phyloP scores from a whole-genome alignment of 345 rosid genomes.

The Populus davidiana region DNA sequence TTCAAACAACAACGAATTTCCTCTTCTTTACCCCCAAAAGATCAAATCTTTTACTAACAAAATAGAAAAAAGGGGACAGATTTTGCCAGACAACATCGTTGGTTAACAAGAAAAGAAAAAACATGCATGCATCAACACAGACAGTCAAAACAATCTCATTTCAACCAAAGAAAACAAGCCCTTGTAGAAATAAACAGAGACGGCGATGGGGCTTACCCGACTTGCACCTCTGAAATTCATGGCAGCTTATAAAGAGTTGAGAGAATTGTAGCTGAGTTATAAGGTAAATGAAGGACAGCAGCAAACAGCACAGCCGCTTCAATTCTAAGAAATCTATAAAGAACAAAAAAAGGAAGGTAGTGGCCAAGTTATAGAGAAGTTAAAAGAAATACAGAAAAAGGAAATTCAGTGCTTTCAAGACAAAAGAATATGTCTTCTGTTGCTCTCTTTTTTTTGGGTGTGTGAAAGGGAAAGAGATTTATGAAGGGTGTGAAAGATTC shows the following conservation, averaged over 20 bases:
- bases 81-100: neutral
- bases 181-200: neutral
- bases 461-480: neutral
- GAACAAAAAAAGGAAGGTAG: neutral
- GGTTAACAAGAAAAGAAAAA: too few species aligned
- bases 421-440: neutral
- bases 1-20: neutral
- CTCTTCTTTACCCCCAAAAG: neutral
- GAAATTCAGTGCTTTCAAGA: neutral
- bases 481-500: neutral
- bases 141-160: neutral
- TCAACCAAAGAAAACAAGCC: neutral
- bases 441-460: neutral
- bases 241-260: slow-evolving; percentile 1
- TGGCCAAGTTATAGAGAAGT: neutral
- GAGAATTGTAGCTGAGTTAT: neutral
- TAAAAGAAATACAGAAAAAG: neutral
- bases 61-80: neutral
- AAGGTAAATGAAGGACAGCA: neutral
- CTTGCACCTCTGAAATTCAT: slow-evolving; percentile 58
- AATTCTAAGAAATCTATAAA: neutral
- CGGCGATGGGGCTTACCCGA: slow-evolving; percentile 32
- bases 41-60: neutral
- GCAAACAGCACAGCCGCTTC: neutral
- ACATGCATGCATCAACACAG: neutral